phyloP scores from a whole-genome alignment of 768 basidiomycete genomes.

The Xerocomus brunneocitrinus region DNA sequence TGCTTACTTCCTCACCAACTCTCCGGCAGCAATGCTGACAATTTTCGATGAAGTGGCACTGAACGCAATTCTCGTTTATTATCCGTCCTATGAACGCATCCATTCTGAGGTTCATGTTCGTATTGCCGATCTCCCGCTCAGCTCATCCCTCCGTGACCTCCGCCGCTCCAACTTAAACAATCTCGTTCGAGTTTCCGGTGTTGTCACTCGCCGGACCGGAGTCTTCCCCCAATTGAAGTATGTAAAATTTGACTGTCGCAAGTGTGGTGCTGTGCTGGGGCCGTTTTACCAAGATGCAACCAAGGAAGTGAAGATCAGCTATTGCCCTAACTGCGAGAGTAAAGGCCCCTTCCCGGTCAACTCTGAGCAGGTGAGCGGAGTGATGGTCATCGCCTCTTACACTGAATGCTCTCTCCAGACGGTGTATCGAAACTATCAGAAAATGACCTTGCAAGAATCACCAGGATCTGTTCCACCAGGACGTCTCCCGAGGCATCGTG shows the following conservation, averaged over 20 bases:
- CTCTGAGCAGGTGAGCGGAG: conserved; percentile 75
- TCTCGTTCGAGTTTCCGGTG: conserved; percentile 91
- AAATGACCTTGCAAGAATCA: conserved; percentile 97
- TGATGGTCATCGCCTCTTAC: background rate
- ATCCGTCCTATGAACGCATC: conserved; percentile 93
- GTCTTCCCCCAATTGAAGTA: conserved; percentile 99
- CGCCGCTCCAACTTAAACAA: conserved; percentile 91
- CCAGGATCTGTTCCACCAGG: conserved; percentile 98
- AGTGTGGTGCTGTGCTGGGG: conserved; percentile 90
- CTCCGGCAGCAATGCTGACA: conserved; percentile 85
- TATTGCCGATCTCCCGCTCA: conserved; percentile 88
- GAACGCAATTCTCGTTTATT: conserved; percentile 90
- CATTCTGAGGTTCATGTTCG: conserved; percentile 98
- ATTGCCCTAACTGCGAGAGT: conserved; percentile 90
- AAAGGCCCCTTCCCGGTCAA: conserved; percentile 96
- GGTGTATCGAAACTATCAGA: conserved; percentile 97
- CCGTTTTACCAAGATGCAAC: conserved; percentile 98
- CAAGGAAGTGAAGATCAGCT: conserved; percentile 90
- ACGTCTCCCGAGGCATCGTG: conserved; percentile 92
- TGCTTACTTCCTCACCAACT: conserved; percentile 96
- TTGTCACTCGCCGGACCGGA: conserved; percentile 91
- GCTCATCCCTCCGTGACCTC: conserved; percentile 87
- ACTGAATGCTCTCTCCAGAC: conserved; percentile 51
- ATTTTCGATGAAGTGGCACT: conserved; percentile 96
- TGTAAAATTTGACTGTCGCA: conserved; percentile 96